Conservation (phyloP, 148 eudicot genomes). For the Bassia scoparia region DNA sequence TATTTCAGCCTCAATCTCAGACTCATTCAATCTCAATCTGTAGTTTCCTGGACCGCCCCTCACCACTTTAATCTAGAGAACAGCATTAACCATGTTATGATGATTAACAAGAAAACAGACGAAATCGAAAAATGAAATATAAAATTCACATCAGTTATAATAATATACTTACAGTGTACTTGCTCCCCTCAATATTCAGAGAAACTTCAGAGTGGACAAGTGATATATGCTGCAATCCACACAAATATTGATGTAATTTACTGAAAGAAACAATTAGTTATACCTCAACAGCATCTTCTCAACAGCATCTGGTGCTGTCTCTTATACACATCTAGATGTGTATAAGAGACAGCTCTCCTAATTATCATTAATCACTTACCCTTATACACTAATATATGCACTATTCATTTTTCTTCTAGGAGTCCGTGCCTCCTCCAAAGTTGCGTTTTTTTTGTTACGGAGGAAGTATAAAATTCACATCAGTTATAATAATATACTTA, state of each 20-base stretch:
- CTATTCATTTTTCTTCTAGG: too few relatives aligned
- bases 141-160: too few relatives aligned
- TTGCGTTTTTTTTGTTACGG: too few relatives aligned
- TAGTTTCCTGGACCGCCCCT: slow-evolving; percentile 98
- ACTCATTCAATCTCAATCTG: slow-evolving; percentile 75
- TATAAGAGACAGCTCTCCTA: too few relatives aligned
- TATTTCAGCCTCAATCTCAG: slow-evolving; percentile 94
- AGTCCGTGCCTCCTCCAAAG: too few relatives aligned
- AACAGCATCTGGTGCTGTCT: too few relatives aligned
- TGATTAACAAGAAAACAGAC: background rate
- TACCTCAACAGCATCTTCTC: background rate
- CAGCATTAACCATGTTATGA: slow-evolving; percentile 8
- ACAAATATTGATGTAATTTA: background rate
- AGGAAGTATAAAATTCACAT: too few relatives aligned
- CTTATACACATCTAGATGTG: too few relatives aligned
- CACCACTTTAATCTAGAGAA: slow-evolving; percentile 71
- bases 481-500: too few relatives aligned
- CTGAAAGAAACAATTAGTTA: slow-evolving; percentile 7
- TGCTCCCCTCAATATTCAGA: slow-evolving; percentile 97
- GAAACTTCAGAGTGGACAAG: slow-evolving; percentile 90
- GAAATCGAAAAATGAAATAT: too few relatives aligned
- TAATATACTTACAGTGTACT: slow-evolving; percentile 79
- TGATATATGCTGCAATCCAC: slow-evolving; percentile 88
- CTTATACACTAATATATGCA: too few relatives aligned
- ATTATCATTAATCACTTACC: too few relatives aligned